Evolutionary conservation across 2,329 filamentous ascomycete genomes (phyloP).

Genomic region (Xylaria sp.): DNA sequence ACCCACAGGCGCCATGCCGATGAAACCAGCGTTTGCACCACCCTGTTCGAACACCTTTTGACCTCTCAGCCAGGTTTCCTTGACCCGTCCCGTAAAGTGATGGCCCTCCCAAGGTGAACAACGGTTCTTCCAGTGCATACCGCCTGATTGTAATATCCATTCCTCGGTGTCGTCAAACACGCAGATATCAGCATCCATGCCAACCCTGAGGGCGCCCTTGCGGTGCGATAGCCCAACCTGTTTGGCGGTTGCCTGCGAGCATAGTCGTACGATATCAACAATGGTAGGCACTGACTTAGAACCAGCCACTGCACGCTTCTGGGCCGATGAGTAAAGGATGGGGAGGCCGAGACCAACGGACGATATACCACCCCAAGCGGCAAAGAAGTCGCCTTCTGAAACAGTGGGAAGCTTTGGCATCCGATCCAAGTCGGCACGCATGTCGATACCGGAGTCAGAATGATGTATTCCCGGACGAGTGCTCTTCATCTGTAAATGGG

Average conservation of each 20-base stretch:
- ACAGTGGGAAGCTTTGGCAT: slow-evolving; percentile 53
- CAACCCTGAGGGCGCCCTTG: slow-evolving; percentile 84
- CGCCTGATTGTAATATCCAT: slow-evolving; percentile 78
- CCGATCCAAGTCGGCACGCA: slow-evolving; percentile 53
- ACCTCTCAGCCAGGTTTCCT: slow-evolving; percentile 87
- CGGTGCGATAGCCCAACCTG: slow-evolving; percentile 85
- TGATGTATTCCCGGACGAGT: slow-evolving; percentile 55
- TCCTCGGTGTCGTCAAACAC: slow-evolving; percentile 87
- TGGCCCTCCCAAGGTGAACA: slow-evolving; percentile 91
- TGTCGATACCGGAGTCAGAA: slow-evolving; percentile 65
- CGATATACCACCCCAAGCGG: slow-evolving; percentile 95
- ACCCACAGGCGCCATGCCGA: slow-evolving; percentile 60
- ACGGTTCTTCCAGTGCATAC: slow-evolving; percentile 95
- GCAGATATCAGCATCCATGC: slow-evolving; percentile 90
- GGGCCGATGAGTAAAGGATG: slow-evolving; percentile 85
- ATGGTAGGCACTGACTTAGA: slow-evolving; percentile 62
- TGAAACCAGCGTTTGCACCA: slow-evolving; percentile 63
- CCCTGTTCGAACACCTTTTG: slow-evolving; percentile 77
- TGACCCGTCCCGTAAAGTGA: slow-evolving; percentile 79
- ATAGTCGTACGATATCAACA: slow-evolving; percentile 85
- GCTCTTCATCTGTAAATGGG: slow-evolving; percentile 66
- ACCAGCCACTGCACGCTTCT: slow-evolving; percentile 65
- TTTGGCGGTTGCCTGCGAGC: slow-evolving; percentile 84
- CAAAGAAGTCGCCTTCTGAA: slow-evolving; percentile 85
- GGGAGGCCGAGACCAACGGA: slow-evolving; percentile 92